Percentiles rank a stretch among this genome's conserved stretches.
Evolutionary conservation across 805 yeast species (phyloP).

Genomic region (Jamesozyma jinghongensis): DNA sequence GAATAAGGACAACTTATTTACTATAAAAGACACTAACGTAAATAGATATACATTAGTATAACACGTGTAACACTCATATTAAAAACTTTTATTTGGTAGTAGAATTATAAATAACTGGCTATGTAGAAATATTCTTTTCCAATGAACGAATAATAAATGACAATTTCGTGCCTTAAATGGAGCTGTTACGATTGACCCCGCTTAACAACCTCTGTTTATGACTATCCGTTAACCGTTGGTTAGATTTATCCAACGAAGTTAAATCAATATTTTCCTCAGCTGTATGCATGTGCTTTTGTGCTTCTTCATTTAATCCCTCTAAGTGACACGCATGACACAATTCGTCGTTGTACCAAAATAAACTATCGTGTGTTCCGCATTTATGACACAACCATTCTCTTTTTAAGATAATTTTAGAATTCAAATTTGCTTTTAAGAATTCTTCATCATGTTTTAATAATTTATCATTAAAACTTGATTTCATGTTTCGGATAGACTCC

Average conservation of each 20-base stretch:
- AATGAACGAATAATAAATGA: no score
- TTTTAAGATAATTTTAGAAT: background rate
- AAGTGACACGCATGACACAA: constrained; percentile 18
- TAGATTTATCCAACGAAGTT: no score
- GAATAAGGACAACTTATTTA: background rate
- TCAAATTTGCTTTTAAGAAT: background rate
- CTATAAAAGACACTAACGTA: no score
- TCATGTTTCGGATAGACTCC: background rate
- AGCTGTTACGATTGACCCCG: background rate
- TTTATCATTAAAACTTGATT: background rate
- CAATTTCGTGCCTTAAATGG: no score
- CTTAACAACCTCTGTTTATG: background rate
- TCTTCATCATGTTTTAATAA: background rate
- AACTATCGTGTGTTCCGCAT: constrained; percentile 10
- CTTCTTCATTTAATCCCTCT: background rate
- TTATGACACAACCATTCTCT: constrained; percentile 8
- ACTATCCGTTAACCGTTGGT: background rate
- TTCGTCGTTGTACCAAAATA: constrained; percentile 16
- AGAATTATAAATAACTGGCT: no score
- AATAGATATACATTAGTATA: no score
- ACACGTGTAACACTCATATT: no score
- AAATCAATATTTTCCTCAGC: no score
- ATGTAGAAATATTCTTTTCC: no score
- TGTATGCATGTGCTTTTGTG: no score
- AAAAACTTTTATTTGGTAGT: no score